phyloP scores from a whole-genome alignment of 2,329 filamentous ascomycete species.

The Tolypocladium cylindrosporum region DNA sequence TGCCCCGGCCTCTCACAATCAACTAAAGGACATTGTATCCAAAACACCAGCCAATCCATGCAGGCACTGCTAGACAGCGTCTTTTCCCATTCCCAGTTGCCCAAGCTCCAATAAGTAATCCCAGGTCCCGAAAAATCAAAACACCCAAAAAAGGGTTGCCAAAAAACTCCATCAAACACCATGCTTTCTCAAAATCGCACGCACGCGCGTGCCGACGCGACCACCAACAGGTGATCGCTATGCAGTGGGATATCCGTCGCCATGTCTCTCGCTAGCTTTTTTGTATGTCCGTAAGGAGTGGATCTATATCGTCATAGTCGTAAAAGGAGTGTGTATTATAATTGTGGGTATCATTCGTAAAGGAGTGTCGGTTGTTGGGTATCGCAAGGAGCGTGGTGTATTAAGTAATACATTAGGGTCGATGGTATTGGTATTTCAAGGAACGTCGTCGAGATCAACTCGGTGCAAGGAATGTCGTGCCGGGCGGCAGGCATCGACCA shows the following conservation, averaged over 20 bases:
- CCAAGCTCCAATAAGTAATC: neutral
- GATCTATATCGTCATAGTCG: slow-evolving; percentile 27
- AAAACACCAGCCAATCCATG: neutral
- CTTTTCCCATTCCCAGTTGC: neutral
- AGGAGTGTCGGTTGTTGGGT: slow-evolving; percentile 17
- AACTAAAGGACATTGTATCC: neutral
- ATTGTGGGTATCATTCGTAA: slow-evolving; percentile 18
- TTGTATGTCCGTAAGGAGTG: slow-evolving; percentile 8
- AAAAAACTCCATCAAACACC: slow-evolving; percentile 1
- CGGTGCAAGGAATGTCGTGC: slow-evolving; percentile 14
- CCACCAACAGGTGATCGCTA: neutral
- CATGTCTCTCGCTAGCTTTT: slow-evolving; percentile 4
- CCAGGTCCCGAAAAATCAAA: neutral
- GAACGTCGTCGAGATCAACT: slow-evolving; percentile 22
- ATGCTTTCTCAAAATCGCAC: neutral
- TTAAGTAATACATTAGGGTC: slow-evolving; percentile 19
- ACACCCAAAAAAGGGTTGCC: neutral
- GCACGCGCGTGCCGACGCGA: neutral
- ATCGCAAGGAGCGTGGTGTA: slow-evolving; percentile 21
- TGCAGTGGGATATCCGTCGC: slow-evolving; percentile 1
- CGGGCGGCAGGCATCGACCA: slow-evolving; percentile 1
- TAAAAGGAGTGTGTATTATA: slow-evolving; percentile 23
- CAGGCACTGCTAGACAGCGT: neutral
- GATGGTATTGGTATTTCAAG: slow-evolving; percentile 8
- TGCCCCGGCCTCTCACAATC: neutral